phyloP scores from a whole-genome alignment of 1,284 basidiomycete species.

The Ganoderma lingzhi region DNA sequence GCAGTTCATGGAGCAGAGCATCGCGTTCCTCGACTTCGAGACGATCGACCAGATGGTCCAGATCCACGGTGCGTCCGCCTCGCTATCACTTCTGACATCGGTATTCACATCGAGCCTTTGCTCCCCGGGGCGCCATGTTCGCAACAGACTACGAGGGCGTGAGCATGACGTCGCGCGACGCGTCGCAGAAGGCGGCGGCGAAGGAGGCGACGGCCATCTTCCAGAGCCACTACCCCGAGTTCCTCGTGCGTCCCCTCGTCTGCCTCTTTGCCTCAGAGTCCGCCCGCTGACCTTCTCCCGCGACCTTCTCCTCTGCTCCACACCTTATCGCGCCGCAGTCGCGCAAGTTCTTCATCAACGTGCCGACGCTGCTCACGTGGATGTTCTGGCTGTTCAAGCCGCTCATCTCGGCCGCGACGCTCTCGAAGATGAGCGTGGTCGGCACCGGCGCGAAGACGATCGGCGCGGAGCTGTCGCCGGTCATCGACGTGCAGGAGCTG shows the following conservation, averaged over 20 bases:
- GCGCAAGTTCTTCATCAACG: slow-evolving; percentile 82
- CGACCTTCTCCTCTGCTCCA: neutral
- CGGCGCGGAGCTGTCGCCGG: slow-evolving; percentile 60
- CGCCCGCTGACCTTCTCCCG: slow-evolving; percentile 1
- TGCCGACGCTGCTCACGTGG: slow-evolving; percentile 77
- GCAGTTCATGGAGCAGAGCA: slow-evolving; percentile 74
- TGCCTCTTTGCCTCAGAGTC: slow-evolving; percentile 1
- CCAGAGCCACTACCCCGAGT: slow-evolving; percentile 77
- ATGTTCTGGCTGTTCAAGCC: slow-evolving; percentile 86
- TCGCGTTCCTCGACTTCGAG: slow-evolving; percentile 72
- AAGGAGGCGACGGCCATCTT: slow-evolving; percentile 76
- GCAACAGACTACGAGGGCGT: slow-evolving; percentile 80
- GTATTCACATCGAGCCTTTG: neutral
- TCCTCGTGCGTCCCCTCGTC: slow-evolving; percentile 59
- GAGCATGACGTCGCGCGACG: slow-evolving; percentile 58
- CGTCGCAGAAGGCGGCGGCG: slow-evolving; percentile 79
- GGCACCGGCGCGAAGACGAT: slow-evolving; percentile 67
- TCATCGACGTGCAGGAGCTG: slow-evolving; percentile 63
- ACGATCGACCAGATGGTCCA: slow-evolving; percentile 79
- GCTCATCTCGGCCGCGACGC: slow-evolving; percentile 69
- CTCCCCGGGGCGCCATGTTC: neutral
- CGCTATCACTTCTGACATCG: neutral
- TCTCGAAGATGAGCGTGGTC: slow-evolving; percentile 82
- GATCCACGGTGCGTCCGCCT: slow-evolving; percentile 64
- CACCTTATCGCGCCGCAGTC: slow-evolving; percentile 49